Evolutionary conservation across 192 early-diverging fungal genomes (phyloP), one percentile per base, ranked within the genome.

Genomic region (Backusella australiensis): DNA sequence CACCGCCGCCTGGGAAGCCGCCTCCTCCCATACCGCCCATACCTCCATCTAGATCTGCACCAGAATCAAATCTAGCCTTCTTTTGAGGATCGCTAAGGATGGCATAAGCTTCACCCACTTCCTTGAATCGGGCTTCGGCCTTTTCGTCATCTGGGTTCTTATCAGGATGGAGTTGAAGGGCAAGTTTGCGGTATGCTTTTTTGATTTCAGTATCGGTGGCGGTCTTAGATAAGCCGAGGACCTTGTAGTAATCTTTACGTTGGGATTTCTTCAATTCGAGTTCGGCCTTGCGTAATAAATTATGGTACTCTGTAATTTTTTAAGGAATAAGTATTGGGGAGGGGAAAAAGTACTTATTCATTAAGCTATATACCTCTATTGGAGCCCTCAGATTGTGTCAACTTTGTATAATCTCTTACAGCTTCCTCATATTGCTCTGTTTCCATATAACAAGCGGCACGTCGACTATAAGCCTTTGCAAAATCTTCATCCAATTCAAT

Each of bases 241-340:
- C 93, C 82, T 96, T 91, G 85, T 99, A 99, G 78, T 97, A 99
- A 80, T 99, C 97, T 80, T 98, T 98, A 69, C 95, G 89, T 83
- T 91, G 84, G n/a, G 95, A 87, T 70, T 90, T 86, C 74, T 92
- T 91, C 35, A 88, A 77, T 68, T 89, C 86, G 41, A 87, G 71
- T 82, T 95, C 88, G 7, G 94, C 92, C 63, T 83, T 84, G 34
- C 85, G 84, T 32, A 78, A 71, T 36, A 78, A 59, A 86, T 49
- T 67, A 90, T 86, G 41, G 53, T 77, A 78, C 72, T 75, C 66
- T 79, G 26, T 59, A 32, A 32, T 32, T 32, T 32, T 32, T 32
- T 32, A 32, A 32, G 32, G 32, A 32, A 32, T 32, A 32, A 32
- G 32, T 32, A 32, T 3, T 3, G 32, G 32, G 32, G 32, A 32